Base-by-base conservation (phyloP, 2,329 filamentous ascomycete species). In the Onygenales sp. region DNA sequence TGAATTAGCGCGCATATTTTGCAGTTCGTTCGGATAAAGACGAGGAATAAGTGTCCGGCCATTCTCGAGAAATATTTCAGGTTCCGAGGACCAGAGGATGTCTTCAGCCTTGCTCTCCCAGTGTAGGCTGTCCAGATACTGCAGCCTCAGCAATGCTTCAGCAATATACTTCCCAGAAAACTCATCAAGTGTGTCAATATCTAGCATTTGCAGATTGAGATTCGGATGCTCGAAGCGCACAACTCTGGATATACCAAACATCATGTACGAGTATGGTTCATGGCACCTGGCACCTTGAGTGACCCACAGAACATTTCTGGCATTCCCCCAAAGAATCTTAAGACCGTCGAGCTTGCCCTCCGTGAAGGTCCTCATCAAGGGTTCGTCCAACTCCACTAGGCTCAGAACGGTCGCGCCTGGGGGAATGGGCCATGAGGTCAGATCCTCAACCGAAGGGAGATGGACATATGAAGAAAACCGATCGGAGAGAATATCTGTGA, bases 361-460 rank as follows among this genome's bases (percentile, higher is more conserved):
- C 21, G 55, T 53, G 9, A 62, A 40, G 21, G 51, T 44, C 39
- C 53, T 57, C 13, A 54, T 52, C 9, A 64, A 60, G 17, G 59
- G 52, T 40, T 66, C 65, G n/a, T 47, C 44, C 31, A 47, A n/a
- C 7, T 47, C 44, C n/a, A n/a, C 44, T 9, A 47, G 44, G 10
- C 9, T 31, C 7, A 47, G 44, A n/a, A 47, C 44, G 3, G 44
- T 31, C 1, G 44, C 10, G 21, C n/a, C 9, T 10, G 31, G 17
- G 6, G n/a, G 10, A n/a, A 33, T 33, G 6, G 13, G 9, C 6
- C 17, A 27, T 7, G 6, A 9, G 9, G 21, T n/a, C 17, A 47
- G n/a, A 33, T 21, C 13, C 1, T 47, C 44, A 32, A 47, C n/a
- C 3, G 17, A 31, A 6, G 9, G 8, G 21, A 47, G 7, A n/a